phyloP scores from a whole-genome alignment of 2,329 filamentous ascomycete genomes.

The Lachnellula occidentalis region DNA sequence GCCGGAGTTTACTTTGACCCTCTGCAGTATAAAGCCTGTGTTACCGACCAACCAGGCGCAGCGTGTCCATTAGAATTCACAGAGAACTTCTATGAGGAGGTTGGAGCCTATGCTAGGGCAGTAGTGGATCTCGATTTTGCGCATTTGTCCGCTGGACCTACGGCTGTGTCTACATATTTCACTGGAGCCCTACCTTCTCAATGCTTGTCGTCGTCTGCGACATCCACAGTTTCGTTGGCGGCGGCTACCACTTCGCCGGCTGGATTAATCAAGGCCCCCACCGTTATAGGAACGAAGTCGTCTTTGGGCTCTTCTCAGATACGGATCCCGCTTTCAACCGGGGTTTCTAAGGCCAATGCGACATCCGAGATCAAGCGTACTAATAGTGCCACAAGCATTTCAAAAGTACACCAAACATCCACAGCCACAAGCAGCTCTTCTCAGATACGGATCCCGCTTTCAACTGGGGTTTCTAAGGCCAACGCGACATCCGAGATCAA shows the following conservation, averaged over 20 bases:
- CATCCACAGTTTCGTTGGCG: neutral
- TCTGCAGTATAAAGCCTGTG: slow-evolving; percentile 11
- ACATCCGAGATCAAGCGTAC: neutral
- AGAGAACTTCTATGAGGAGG: slow-evolving; percentile 7
- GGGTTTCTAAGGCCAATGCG: neutral
- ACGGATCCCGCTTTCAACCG: neutral
- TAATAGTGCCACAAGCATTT: neutral
- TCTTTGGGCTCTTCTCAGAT: neutral
- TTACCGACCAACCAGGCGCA: slow-evolving; percentile 2
- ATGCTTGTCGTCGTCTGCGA: neutral
- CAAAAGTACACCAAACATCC: neutral
- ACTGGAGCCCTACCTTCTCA: slow-evolving; percentile 2
- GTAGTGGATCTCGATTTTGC: slow-evolving; percentile 5
- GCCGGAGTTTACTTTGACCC: slow-evolving; percentile 13
- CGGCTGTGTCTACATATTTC: slow-evolving; percentile 5
- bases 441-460: neutral
- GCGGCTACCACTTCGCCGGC: neutral
- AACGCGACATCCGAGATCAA: neutral
- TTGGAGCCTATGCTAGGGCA: slow-evolving; percentile 9
- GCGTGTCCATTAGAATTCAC: slow-evolving; percentile 8
- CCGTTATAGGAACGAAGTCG: neutral
- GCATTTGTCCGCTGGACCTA: slow-evolving; percentile 6
- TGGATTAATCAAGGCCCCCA: neutral
- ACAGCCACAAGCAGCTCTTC: neutral
- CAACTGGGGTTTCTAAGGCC: neutral